These are phyloP conservation scores for Thraustochytrium sp. DNA, from an alignment of 352 stramenopile species.

Conservation along the genomic window DNA sequence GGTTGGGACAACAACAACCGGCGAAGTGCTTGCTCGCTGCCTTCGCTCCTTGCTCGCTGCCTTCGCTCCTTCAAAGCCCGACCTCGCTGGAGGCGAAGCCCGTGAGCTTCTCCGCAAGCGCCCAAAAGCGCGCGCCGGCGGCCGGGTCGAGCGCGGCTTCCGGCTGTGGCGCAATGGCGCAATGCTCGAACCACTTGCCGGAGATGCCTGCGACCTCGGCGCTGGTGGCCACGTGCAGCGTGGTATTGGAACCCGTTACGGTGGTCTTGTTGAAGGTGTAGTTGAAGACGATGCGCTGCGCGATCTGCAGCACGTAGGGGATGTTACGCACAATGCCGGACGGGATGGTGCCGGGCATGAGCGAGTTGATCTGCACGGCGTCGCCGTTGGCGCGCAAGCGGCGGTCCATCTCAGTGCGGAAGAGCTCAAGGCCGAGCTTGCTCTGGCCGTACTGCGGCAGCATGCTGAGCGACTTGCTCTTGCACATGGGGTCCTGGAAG, in stretches of 20 bases:
- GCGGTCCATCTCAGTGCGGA: not conserved
- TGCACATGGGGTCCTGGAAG: not conserved
- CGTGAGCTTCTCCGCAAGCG: not conserved
- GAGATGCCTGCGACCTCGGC: not conserved
- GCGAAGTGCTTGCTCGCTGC: too few species aligned
- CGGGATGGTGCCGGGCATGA: not conserved
- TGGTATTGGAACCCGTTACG: not conserved
- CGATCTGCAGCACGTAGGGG: not conserved
- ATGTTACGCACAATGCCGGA: constrained; percentile 15
- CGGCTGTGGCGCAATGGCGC: not conserved
- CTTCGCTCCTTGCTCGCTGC: too few species aligned
- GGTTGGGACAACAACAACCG: too few species aligned
- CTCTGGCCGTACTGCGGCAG: not conserved
- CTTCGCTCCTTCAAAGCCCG: not conserved
- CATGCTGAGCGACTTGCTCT: not conserved
- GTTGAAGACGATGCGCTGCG: not conserved
- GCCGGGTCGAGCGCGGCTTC: not conserved
- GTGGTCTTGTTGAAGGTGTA: not conserved
- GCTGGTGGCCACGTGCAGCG: not conserved
- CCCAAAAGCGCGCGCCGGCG: not conserved
- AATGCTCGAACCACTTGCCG: constrained; percentile 21
- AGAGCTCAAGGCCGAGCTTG: not conserved
- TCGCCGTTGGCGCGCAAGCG: not conserved
- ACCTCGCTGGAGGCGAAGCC: not conserved
- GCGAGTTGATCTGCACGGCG: not conserved